Percentiles rank a stretch among this genome's conserved stretches.
Conservation (phyloP, 805 yeast genomes). For the Hanseniaspora pseudoguilliermondii region DNA sequence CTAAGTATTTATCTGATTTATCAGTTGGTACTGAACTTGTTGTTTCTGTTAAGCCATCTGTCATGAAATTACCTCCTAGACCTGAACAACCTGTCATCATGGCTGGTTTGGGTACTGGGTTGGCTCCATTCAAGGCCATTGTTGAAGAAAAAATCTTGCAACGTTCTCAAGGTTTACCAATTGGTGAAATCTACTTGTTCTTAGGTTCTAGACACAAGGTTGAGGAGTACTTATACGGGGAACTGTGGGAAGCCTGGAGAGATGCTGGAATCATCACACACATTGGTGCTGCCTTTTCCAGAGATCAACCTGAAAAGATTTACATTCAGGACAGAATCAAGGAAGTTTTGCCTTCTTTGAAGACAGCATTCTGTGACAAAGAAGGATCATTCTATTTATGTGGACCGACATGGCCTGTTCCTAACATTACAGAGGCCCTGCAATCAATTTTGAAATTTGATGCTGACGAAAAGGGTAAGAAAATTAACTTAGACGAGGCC, state of each 20-base stretch:
- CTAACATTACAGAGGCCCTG: constrained; percentile 83
- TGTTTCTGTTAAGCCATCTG: constrained; percentile 91
- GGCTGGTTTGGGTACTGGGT: constrained; percentile 96
- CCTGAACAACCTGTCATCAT: constrained; percentile 83
- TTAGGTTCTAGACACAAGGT: constrained; percentile 91
- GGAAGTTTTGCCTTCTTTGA: constrained; percentile 57
- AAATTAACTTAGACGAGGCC: constrained; percentile 59
- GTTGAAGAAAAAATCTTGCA: constrained; percentile 93
- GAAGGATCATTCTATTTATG: constrained; percentile 88
- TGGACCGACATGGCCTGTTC: constrained; percentile 99
- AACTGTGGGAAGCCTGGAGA: constrained; percentile 91
- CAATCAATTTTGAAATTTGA: constrained; percentile 66
- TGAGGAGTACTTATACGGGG: constrained; percentile 93
- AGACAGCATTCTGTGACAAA: constrained; percentile 63
- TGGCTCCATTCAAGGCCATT: constrained; percentile 96
- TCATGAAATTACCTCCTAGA: constrained; percentile 85
- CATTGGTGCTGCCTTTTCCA: constrained; percentile 94
- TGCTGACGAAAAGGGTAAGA: constrained; percentile 53
- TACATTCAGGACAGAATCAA: constrained; percentile 90
- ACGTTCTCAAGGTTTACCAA: constrained; percentile 70
- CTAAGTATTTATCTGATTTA: constrained; percentile 75
- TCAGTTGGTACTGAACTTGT: constrained; percentile 71
- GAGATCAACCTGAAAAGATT: constrained; percentile 90
- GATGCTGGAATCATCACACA: constrained; percentile 86
- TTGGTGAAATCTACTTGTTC: constrained; percentile 78